A percentile compares a stretch with the other conserved stretches of the same genome.
Evolutionary conservation across 352 stramenopile species (phyloP).

Genomic region (Peronosclerospora sorghi): DNA sequence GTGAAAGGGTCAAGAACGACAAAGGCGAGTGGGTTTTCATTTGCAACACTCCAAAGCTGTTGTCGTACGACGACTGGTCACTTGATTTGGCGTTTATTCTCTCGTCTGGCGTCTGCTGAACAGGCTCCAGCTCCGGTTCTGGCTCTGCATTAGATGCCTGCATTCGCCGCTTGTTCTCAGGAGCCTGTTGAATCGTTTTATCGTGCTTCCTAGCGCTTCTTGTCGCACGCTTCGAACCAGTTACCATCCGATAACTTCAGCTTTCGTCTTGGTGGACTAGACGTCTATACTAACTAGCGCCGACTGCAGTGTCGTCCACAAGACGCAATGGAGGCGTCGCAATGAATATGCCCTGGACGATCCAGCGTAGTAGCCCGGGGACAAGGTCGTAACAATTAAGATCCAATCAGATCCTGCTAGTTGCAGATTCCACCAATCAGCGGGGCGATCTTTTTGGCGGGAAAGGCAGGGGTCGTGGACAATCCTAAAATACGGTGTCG

Average conservation of each 20-base stretch:
- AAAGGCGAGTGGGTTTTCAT: conserved; percentile 16
- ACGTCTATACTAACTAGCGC: no score
- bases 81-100: conserved; percentile 40
- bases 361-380: no score
- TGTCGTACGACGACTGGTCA: conserved; percentile 30
- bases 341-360: background rate
- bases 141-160: background rate
- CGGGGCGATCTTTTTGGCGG: background rate
- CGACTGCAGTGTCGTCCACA: no score
- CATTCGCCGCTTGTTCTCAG: no score
- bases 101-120: conserved; percentile 17
- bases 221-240: no score
- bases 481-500: background rate
- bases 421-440: conserved; percentile 5
- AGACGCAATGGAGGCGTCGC: background rate
- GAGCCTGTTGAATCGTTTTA: no score
- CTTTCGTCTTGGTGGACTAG: no score
- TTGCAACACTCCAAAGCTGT: conserved; percentile 46
- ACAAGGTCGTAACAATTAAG: no score
- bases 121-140: conserved; percentile 9
- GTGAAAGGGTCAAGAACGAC: conserved; percentile 41
- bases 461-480: no score
- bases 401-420: background rate
- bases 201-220: no score
- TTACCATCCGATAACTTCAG: no score